Conservation (phyloP, 805 yeast species). For the Schwanniomyces occidentalis region DNA sequence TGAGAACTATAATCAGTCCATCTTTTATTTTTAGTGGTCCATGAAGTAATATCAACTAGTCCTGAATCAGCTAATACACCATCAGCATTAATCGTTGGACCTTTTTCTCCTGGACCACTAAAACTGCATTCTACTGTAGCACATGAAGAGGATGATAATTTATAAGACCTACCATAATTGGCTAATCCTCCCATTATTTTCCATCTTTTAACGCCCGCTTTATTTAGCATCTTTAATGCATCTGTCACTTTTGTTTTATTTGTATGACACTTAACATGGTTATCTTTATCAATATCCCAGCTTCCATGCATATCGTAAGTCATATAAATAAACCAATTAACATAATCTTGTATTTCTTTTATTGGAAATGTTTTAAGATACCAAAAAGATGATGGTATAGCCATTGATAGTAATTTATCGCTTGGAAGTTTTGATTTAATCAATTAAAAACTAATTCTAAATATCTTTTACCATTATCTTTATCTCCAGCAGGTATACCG, state of each 20-base stretch:
- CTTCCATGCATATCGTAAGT: constrained; percentile 18
- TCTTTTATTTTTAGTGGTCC: constrained; percentile 10
- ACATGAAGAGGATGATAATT: constrained; percentile 11
- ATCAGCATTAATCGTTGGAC: neutral
- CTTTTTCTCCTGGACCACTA: constrained; percentile 9
- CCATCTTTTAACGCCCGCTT: constrained; percentile 18
- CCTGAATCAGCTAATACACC: constrained; percentile 1
- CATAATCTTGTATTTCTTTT: constrained; percentile 12
- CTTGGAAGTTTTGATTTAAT: constrained; percentile 13
- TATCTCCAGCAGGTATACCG: constrained; percentile 13
- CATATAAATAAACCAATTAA: constrained; percentile 18
- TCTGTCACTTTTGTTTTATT: constrained; percentile 8
- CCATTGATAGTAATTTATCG: constrained; percentile 15
- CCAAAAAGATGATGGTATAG: constrained; percentile 18
- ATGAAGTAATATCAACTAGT: constrained; percentile 10
- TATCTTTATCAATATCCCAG: constrained; percentile 8
- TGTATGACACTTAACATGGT: constrained; percentile 14
- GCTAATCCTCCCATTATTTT: constrained; percentile 21
- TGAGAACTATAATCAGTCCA: constrained; percentile 11
- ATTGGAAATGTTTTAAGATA: constrained; percentile 17
- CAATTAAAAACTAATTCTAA: constrained; percentile 11
- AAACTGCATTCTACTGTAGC: constrained; percentile 11
- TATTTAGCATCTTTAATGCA: constrained; percentile 13
- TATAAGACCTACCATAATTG: constrained; percentile 19
- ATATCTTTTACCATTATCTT: constrained; percentile 13